Conservation (phyloP, 1,284 basidiomycete genomes). For the Peniophora sp. region DNA sequence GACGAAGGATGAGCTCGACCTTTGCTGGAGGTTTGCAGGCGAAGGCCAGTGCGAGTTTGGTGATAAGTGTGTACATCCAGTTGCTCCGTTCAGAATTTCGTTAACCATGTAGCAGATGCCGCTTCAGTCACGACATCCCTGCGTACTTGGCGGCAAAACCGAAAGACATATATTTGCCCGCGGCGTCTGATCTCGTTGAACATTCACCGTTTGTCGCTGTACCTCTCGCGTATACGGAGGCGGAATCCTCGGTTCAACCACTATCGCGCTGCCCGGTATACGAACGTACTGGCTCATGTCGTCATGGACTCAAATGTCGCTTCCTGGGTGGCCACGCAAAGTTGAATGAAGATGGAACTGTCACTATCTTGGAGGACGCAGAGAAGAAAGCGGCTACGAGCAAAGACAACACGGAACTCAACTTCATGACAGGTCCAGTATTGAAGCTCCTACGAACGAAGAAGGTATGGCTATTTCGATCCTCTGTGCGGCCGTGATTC, state of each 20-base stretch:
- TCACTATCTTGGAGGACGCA: slow-evolving; percentile 44
- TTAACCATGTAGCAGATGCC: slow-evolving; percentile 46
- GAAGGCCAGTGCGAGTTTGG: slow-evolving; percentile 61
- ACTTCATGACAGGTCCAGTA: slow-evolving; percentile 54
- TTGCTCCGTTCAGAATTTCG: slow-evolving; percentile 3
- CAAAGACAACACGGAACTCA: slow-evolving; percentile 61
- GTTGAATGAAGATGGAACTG: slow-evolving; percentile 29
- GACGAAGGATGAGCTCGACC: slow-evolving; percentile 63
- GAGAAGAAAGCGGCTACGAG: slow-evolving; percentile 47
- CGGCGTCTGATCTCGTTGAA: slow-evolving; percentile 29
- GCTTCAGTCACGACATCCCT: slow-evolving; percentile 73
- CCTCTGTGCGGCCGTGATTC: slow-evolving; percentile 12
- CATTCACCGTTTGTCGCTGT: slow-evolving; percentile 45
- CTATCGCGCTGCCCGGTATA: slow-evolving; percentile 67
- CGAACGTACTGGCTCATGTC: slow-evolving; percentile 72
- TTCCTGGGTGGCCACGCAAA: slow-evolving; percentile 76
- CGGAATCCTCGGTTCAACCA: slow-evolving; percentile 36
- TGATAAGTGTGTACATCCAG: slow-evolving; percentile 37
- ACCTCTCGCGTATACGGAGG: slow-evolving; percentile 16
- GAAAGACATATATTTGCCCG: slow-evolving; percentile 59
- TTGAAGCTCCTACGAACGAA: slow-evolving; percentile 57
- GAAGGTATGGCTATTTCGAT: slow-evolving; percentile 37
- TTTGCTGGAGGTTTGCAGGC: slow-evolving; percentile 68
- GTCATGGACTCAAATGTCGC: slow-evolving; percentile 85
- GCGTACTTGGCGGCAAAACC: slow-evolving; percentile 76